Evolutionary conservation across 352 stramenopile species (phyloP).

Genomic region (Globisporangium rhizosaccharum): DNA sequence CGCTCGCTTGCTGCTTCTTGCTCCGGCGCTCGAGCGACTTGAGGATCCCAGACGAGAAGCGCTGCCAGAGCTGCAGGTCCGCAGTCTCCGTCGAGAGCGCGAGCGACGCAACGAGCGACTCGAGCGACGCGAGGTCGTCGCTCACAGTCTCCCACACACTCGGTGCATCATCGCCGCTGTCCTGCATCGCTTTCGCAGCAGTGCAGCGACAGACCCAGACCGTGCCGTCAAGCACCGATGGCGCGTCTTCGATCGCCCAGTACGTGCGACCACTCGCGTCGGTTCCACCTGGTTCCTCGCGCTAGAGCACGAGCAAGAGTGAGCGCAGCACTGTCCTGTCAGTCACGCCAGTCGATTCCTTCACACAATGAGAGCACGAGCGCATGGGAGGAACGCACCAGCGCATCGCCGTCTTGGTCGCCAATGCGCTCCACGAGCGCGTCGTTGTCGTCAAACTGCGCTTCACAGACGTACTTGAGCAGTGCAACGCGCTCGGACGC

Average conservation of each 20-base stretch:
- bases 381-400: constrained; percentile 18
- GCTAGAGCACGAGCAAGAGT: constrained; percentile 18
- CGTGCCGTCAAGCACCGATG: constrained; percentile 40
- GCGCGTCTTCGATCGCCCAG: constrained; percentile 57
- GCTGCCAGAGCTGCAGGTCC: constrained; percentile 55
- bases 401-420: constrained; percentile 39
- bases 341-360: neutral
- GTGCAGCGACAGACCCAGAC: constrained; percentile 60
- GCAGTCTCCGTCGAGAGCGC: constrained; percentile 39
- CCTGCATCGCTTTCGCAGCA: constrained; percentile 3
- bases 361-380: neutral
- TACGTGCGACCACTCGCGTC: constrained; percentile 48
- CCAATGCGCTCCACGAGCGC: constrained; percentile 48
- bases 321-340: neutral
- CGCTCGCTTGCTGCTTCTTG: constrained; percentile 38
- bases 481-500: constrained; percentile 37
- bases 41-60: constrained; percentile 28
- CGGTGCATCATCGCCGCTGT: constrained; percentile 15
- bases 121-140: constrained; percentile 43
- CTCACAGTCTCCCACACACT: constrained; percentile 53
- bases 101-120: constrained; percentile 41
- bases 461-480: constrained; percentile 58
- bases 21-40: constrained; percentile 46
- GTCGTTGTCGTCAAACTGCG: constrained; percentile 65
- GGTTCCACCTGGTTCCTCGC: constrained; percentile 37